Evolutionary conservation across 352 stramenopile species (phyloP), one percentile per base, ranked within the genome.

Genomic region (Globisporangium echinulatum): DNA sequence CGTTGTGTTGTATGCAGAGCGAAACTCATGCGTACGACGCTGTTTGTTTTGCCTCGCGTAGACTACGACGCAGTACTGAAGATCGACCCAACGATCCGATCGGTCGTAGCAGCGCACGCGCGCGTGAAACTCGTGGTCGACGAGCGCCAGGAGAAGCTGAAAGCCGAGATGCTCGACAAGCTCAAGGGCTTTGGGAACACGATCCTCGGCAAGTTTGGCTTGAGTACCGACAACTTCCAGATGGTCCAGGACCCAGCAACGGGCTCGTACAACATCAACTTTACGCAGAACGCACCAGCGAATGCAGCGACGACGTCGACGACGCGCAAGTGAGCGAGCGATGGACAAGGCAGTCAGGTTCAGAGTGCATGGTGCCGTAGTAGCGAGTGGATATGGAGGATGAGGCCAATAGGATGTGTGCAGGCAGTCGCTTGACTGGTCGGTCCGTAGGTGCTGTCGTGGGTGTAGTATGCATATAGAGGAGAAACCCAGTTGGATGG

Each of bases 161-260:
- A 99, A 77, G 90, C 92, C 36, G 96, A 98, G 74, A 99, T 98
- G 71, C 71, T 99, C 62, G 96, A 92, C 56, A 95, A 93, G 72
- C 87, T 99, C 56, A 99, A 99, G 74, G 97, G 98, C 55, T 94
- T 99, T 58, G 97, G 97, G 33, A 99, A 99, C 77, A 97, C 84
- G 54, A 87, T 99, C 52, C 75, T 99, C 17, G 94, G 97, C 60
- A 99, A 99, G 68, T 99, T 99, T 76, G 97, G 97, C 40, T 80
- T 99, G 64, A 99, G 92, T 72, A 90, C 98, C 25, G 97, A 99
- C 81, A 99, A 99, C 74, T 99, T 99, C 70, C 88, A 99, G 72
- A 94, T 99, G 64, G 89, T 98, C 9, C 88, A 99, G 82, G 96
- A 99, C 79, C 96, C 96, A 33, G 80, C 87, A 7, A 98, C 91